Evolutionary conservation across 2,329 filamentous ascomycete species (phyloP), one percentile per base, ranked within the genome.

Genomic region (Aspergillus vadensis): DNA sequence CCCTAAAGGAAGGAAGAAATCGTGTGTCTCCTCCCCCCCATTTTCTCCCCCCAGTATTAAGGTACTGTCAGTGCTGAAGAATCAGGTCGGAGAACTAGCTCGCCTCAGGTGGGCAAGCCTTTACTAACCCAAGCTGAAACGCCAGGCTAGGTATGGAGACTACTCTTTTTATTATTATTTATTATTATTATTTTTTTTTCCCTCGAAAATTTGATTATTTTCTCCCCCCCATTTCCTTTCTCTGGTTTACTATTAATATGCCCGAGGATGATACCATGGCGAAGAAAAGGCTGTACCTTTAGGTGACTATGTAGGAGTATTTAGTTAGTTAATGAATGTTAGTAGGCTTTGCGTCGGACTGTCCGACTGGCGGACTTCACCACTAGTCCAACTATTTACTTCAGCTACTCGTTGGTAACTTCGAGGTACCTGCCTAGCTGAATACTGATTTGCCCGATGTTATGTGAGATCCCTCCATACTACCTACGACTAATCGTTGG

Each of bases 81-180:
- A 59, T 53, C 43, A 60, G 58, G 59, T 58, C 61, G 55, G 60
- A 58, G 59, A 43, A 54, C 55, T 43, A 49, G 52, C 53, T 55
- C 12, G 39, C 53, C 53, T 36, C 41, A 61, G 55, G 55, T 58
- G 55, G 47, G 48, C 50, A 53, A 32, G 36, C 55, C 38, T 53
- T 54, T 51, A 52, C 60, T 55, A 55, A 59, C 19, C 52, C 23
- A 32, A n/a, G 58, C 54, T 63, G 61, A 63, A 63, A 63, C 61
- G 48, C 58, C 55, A 38, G 25, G 25, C 32, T 53, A 9, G 36
- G 23, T 43, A n/a, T 55, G 32, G 32, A 36, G 12, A 14, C 12
- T 32, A 10, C 12, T 14, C 5, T 36, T 32, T 36, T 32, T n/a
- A n/a, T n/a, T n/a, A n/a, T n/a, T n/a, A n/a, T 3, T 36, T 36